Evolutionary conservation across 306 rosid genomes (phyloP), one percentile per base, ranked within the genome.

Genomic region (Begonia peltatifolia): DNA sequence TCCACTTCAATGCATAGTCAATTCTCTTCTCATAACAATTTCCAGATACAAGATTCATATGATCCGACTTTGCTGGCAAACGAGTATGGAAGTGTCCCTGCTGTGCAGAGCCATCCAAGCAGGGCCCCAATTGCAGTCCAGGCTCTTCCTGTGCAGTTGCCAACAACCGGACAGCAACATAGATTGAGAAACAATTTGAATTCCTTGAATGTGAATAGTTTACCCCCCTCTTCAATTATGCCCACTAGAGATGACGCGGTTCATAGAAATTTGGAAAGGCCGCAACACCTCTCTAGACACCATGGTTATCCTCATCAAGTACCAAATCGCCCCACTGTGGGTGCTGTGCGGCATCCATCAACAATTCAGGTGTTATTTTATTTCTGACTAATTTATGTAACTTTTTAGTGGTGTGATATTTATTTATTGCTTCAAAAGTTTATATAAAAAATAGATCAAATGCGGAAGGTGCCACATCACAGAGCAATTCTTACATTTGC

Each of bases 141-240:
- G 75, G 95, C 94, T 55, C 95, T 85, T 54, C 87, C 97, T 30
- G 86, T 60, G 25, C 84, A 58, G 70, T 62, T 85, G 58, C 80
- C 36, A 58, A 47, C 65, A 41, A 41, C 63, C 47, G 71, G 65
- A 20, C 54, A 63, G 36, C 82, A 59, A 48, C 86, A 76, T 68
- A 68, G 73, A 68, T 56, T 63, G 55, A 65, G 79, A 62, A 62
- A 69, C 51, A 63, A 51, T 75, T 70, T 67, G 59, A 78, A 47
- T 71, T 52, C 75, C 42, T 36, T 61, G 47, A 36, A 68, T 58
- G 51, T 79, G 9, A 66, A 48, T 65, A 59, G 58, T 70, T 50
- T 84, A 57, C 42, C 82, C 30, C 15, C 80, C 68, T 55, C 85
- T 30, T 7, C 59, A 86, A 65, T 35, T 74, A 55, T 66, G 50